These are phyloP conservation scores for Penicillium hesseltinei DNA, from an alignment of 2,329 filamentous ascomycete genomes.

Conservation along the genomic window DNA sequence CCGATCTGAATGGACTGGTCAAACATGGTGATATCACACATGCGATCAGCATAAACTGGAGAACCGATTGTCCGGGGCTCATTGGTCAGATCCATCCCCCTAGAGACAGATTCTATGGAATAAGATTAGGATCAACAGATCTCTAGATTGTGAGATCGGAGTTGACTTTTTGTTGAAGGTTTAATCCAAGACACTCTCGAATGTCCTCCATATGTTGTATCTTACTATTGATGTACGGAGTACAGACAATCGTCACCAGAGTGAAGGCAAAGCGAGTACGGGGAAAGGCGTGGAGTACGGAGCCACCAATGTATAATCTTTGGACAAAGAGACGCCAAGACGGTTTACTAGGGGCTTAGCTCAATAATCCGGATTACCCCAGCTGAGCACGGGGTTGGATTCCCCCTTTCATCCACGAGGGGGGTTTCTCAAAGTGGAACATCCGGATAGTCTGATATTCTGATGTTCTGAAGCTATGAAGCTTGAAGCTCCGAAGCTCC, in stretches of 20 bases:
- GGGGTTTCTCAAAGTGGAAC: background rate
- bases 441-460: background rate
- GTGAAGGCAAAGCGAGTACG: background rate
- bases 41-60: background rate
- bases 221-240: background rate
- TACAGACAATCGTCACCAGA: background rate
- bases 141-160: constrained; percentile 5
- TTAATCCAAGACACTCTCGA: background rate
- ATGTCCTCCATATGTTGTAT: background rate
- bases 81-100: background rate
- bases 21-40: background rate
- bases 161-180: background rate
- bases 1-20: background rate
- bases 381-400: background rate
- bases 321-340: constrained; percentile 1
- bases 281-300: background rate
- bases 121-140: constrained; percentile 21
- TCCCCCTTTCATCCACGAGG: background rate
- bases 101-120: background rate
- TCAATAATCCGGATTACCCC: background rate
- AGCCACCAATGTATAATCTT: background rate
- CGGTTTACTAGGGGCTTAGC: background rate
- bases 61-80: background rate
- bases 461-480: background rate
- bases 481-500: background rate